phyloP scores from a whole-genome alignment of 2,329 filamentous ascomycete species.

The Sclerotinia sclerotiorum region DNA sequence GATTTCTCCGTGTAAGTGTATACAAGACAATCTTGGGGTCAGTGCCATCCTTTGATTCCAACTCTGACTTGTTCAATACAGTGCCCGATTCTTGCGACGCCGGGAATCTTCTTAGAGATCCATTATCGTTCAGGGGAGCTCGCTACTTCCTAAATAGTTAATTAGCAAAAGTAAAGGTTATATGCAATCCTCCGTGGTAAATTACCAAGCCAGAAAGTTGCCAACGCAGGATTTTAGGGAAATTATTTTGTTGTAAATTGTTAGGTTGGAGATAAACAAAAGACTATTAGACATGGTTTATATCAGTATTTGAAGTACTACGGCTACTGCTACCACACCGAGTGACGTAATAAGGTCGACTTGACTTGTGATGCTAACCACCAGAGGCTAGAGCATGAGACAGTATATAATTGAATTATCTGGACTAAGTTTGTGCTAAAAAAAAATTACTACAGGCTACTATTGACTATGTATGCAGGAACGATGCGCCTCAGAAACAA shows the following conservation, averaged over 20 bases:
- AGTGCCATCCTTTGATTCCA: neutral
- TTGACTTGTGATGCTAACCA: neutral
- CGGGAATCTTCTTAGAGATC: fast-evolving
- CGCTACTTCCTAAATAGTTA: neutral
- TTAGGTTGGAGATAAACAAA: neutral
- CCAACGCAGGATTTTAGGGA: no score
- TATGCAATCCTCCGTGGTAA: neutral
- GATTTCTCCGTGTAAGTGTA: neutral
- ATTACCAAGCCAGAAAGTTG: neutral
- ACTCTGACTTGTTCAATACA: neutral
- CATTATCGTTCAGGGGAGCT: neutral
- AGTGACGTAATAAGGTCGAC: neutral
- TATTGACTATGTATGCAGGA: neutral
- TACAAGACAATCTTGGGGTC: neutral
- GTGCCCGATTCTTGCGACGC: neutral
- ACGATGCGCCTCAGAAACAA: no score
- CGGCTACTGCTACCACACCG: neutral
- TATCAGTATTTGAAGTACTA: neutral
- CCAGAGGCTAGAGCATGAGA: neutral
- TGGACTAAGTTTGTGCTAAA: neutral
- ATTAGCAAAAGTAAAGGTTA: neutral
- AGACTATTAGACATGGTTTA: neutral
- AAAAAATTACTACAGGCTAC: neutral
- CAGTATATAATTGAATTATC: neutral
- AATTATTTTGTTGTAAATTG: neutral